Conservation (phyloP, 331 rosid genomes). For the Arachis monticola region DNA sequence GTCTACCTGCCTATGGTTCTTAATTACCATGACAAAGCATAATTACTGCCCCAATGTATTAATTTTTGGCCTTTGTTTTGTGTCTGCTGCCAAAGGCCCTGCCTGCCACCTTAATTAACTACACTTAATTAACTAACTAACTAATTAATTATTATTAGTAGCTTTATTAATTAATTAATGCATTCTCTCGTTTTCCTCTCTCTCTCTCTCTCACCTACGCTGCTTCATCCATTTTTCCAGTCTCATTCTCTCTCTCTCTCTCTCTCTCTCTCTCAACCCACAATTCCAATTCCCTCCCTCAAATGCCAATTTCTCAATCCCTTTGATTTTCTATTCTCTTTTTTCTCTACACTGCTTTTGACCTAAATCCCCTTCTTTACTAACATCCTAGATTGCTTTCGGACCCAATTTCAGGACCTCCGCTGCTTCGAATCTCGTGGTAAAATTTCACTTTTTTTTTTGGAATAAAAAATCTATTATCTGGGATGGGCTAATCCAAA, state of each 20-base stretch:
- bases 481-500: constrained; percentile 39
- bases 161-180: constrained; percentile 12
- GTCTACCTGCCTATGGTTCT: too few relatives aligned
- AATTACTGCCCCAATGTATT: constrained; percentile 7
- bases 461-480: neutral
- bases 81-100: neutral
- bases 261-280: constrained; percentile 38
- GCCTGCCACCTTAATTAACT: constrained; percentile 1
- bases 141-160: neutral
- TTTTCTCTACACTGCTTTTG: constrained; percentile 30
- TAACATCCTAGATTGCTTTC: constrained; percentile 31
- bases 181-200: constrained; percentile 24
- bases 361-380: constrained; percentile 38
- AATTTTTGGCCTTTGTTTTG: neutral
- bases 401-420: constrained; percentile 27
- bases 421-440: constrained; percentile 37
- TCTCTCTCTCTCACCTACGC: neutral
- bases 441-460: constrained; percentile 23
- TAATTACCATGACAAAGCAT: neutral
- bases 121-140: too few relatives aligned
- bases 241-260: constrained; percentile 39
- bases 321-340: neutral
- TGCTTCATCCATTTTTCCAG: constrained; percentile 6
- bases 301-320: constrained; percentile 7
- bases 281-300: constrained; percentile 38